These are phyloP conservation scores for Calocera viscosa DNA, from an alignment of 768 basidiomycete species.

Conservation along the genomic window DNA sequence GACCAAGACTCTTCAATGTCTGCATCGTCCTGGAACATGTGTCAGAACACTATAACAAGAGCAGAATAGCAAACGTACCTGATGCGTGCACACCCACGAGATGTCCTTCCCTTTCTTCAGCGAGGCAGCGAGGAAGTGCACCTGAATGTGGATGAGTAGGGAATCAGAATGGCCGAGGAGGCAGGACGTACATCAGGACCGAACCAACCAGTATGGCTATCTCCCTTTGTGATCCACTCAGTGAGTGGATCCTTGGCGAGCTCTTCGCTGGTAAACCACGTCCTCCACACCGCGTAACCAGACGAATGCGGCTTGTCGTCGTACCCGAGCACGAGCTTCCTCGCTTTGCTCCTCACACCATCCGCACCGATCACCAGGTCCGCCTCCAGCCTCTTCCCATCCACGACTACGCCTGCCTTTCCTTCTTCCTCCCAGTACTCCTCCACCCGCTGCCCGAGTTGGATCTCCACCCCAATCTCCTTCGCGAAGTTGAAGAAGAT, in stretches of 20 bases:
- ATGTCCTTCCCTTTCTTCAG: conserved; percentile 12
- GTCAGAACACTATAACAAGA: too few species aligned
- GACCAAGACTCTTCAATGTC: conserved; percentile 13
- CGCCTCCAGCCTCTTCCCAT: not conserved
- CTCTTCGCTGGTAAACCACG: not conserved
- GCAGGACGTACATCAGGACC: conserved; percentile 13
- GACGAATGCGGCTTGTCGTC: conserved; percentile 12
- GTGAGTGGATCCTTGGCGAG: conserved; percentile 9
- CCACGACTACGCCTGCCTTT: not conserved
- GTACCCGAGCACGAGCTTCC: conserved; percentile 15
- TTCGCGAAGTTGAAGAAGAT: conserved; percentile 19
- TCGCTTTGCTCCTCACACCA: conserved; percentile 13
- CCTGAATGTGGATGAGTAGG: not conserved
- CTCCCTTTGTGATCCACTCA: conserved; percentile 4
- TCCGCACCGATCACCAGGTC: conserved; percentile 9
- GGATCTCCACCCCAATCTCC: conserved; percentile 8
- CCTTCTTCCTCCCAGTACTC: conserved; percentile 8
- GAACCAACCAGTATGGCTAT: conserved; percentile 9
- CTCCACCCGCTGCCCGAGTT: not conserved
- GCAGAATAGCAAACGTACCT: not conserved
- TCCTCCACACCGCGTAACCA: conserved; percentile 15
- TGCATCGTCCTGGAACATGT: conserved; percentile 8
- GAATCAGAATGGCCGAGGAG: not conserved
- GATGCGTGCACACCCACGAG: conserved; percentile 12
- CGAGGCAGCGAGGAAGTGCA: conserved; percentile 13